Base-by-base conservation (phyloP, 208 protist genomes). In the Giardia muris region DNA sequence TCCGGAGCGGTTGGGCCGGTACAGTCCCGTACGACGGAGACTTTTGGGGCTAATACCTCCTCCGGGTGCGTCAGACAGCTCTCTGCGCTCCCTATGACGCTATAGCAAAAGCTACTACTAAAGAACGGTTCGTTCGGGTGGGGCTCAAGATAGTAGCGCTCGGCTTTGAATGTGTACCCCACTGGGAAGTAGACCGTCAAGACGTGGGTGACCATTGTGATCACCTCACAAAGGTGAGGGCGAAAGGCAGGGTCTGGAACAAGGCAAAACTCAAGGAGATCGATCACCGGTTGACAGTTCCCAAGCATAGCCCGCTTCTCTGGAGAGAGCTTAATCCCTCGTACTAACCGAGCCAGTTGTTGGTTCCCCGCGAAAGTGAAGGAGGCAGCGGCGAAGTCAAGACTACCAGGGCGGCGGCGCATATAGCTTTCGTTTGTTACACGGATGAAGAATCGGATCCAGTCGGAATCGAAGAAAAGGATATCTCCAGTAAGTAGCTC, bases 401-500 rank as follows among this genome's bases (percentile, higher is more conserved):
- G n/a, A 39, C 19, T 39, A 10, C 30, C 30, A 30, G 10, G 19
- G 30, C 57, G 57, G 10, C 19, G 19, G 19, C 57, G 10, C 1
- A 1, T 42, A 2, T 2, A 76, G 57, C 1, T 42, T 42, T 39
- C 2, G 47, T 2, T 47, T n/a, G 94, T 95, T 0, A 95, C 93
- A 43, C 94, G 47, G 57, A 94, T 93, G 43, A 93, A 95, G 48
- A 95, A 95, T 2, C 94, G 86, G n/a, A 95, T 94, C 92, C 92
- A 95, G 86, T 95, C 93, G 1, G 95, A 87, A 47, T 95, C 95
- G 19, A 95, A 94, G 87, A 96, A 96, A 0, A 96, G 57, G 46
- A 95, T 96, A n/a, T 96, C 95, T 46, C 93, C 93, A 0, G 95
- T 95, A 30, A 96, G 46, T 0, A 96, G 86, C 57, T 96, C 95